Conservation (phyloP, 2,329 filamentous ascomycete genomes). For the Aciculosporium take region DNA sequence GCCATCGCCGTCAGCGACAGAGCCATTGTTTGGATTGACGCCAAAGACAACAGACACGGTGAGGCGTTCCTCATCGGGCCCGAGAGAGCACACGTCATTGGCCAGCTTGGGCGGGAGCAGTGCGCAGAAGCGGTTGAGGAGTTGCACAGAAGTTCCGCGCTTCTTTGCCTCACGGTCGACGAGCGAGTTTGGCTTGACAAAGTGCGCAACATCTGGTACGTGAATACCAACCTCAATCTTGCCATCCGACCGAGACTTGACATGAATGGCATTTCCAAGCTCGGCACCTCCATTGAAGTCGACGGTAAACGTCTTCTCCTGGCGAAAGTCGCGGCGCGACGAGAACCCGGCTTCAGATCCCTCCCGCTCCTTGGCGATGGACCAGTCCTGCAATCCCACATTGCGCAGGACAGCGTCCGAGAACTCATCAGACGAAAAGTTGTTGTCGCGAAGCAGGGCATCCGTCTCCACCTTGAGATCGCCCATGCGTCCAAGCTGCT, state of each 20-base stretch:
- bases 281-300: conserved; percentile 80
- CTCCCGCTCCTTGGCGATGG: conserved; percentile 64
- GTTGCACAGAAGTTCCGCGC: conserved; percentile 86
- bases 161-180: conserved; percentile 97
- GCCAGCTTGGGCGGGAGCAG: conserved; percentile 80
- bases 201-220: conserved; percentile 88
- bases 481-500: conserved; percentile 94
- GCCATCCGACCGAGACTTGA: conserved; percentile 71
- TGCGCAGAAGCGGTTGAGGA: conserved; percentile 77
- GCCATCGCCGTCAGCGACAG: conserved; percentile 68
- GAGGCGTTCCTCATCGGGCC: conserved; percentile 76
- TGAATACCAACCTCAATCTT: conserved; percentile 91
- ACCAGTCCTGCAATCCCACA: conserved; percentile 86
- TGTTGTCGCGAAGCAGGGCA: conserved; percentile 92
- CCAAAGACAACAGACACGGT: conserved; percentile 88
- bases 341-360: conserved; percentile 43
- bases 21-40: conserved; percentile 67
- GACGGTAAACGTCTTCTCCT: conserved; percentile 80
- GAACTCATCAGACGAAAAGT: conserved; percentile 95
- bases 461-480: conserved; percentile 96
- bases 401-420: conserved; percentile 91
- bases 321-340: conserved; percentile 76
- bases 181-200: conserved; percentile 89
- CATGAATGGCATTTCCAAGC: conserved; percentile 82
- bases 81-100: conserved; percentile 74